Base-by-base conservation (phyloP, 306 rosid genomes). In the Ammopiptanthus mongolicus region DNA sequence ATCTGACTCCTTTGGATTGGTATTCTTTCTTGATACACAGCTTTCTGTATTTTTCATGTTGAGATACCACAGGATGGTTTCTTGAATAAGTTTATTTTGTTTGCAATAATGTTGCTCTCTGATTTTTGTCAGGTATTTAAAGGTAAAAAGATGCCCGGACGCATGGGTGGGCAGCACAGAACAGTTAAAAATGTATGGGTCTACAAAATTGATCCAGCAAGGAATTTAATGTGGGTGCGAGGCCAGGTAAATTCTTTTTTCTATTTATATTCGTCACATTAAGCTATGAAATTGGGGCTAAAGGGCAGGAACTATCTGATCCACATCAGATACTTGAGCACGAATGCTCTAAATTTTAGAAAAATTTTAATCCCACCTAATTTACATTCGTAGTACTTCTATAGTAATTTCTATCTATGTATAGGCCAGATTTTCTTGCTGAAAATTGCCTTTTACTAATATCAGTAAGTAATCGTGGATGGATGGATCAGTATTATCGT, bases 161-260 rank as follows among this genome's bases (percentile, higher is more conserved):
- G 98, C 31, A 96, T 96, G 99, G 98, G 99, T 67, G 98, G 82
- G 21, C 56, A 90, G 69, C 98, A 92, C 82, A 85, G 87, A 85
- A 96, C 99, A 2, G 99, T 92, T 41, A 82, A 96, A 84, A 95
- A 89, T 79, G 97, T 96, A 42, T 96, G 97, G 98, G 78, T 95
- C 76, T 92, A 92, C 88, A 96, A 90, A 88, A 88, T 96, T 11
- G 97, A 90, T 31, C 99, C 99, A 0, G 96, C 92, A 11, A 90
- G 99, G 85, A 92, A 90, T 83, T 82, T 92, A 84, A 89, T 96
- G 75, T 92, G 97, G 99, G 94, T 92, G 80, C 87, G 51, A 85
- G 99, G 99, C 85, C 99, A 92, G 88, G 99, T 95, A 89, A 80
- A 6, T 83, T 75, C 53, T 77, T 28, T 63, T 65, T 58, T 46